Conservation (phyloP, 176 grass and related monocot species). For the Rhipidocladum racemiflorum region DNA sequence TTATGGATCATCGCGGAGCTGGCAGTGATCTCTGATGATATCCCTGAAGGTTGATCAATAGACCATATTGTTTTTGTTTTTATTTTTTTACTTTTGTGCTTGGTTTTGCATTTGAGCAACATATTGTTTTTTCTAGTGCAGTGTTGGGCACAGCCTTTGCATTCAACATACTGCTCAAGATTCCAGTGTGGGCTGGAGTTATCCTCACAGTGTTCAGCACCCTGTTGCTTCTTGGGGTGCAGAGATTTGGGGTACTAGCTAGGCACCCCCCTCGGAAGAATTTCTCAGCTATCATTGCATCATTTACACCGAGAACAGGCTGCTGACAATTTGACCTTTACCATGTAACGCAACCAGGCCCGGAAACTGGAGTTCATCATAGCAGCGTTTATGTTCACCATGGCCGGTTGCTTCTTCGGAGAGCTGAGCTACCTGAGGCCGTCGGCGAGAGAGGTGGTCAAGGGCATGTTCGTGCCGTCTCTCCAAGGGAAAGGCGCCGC, state of each 20-base stretch:
- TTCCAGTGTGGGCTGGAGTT: slow-evolving; percentile 78
- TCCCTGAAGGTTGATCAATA: slow-evolving; percentile 59
- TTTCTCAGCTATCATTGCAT: not conserved
- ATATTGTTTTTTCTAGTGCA: not conserved
- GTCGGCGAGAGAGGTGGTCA: slow-evolving; percentile 45
- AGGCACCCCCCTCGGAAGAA: not conserved
- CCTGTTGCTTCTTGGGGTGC: slow-evolving; percentile 58
- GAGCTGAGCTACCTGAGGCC: slow-evolving; percentile 81
- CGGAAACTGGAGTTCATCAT: slow-evolving; percentile 70
- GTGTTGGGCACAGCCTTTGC: slow-evolving; percentile 78
- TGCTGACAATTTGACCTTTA: not conserved
- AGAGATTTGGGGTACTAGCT: slow-evolving; percentile 81
- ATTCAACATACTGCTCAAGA: slow-evolving; percentile 75
- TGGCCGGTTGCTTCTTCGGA: slow-evolving; percentile 83
- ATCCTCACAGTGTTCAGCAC: slow-evolving; percentile 69
- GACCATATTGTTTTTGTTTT: not conserved
- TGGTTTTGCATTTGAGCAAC: not conserved
- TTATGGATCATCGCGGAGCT: slow-evolving; percentile 74
- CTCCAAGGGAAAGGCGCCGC: slow-evolving; percentile 55
- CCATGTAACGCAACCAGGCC: slow-evolving; percentile 35
- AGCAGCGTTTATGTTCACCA: slow-evolving; percentile 57
- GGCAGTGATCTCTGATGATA: slow-evolving; percentile 79
- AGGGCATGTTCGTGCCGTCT: slow-evolving; percentile 70
- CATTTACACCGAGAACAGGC: not conserved
- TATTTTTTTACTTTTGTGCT: not conserved